Evolutionary conservation across 345 rosid species (phyloP).

Genomic region (Combretum micranthum): DNA sequence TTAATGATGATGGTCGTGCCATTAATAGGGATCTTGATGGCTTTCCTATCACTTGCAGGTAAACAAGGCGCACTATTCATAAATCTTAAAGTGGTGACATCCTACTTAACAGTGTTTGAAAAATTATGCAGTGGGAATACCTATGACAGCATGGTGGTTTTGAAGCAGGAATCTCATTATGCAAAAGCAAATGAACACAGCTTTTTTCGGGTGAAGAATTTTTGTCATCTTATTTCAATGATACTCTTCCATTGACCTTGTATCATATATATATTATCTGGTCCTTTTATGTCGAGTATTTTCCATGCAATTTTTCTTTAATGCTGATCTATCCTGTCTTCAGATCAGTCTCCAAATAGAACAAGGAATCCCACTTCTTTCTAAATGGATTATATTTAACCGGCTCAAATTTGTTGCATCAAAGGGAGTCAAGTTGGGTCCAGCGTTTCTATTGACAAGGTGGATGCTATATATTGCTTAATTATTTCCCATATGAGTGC

Average conservation of each 20-base stretch:
- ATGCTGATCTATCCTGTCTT: constrained; percentile 17
- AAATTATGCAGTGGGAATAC: constrained; percentile 62
- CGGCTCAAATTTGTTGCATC: constrained; percentile 80
- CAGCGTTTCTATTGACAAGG: constrained; percentile 87
- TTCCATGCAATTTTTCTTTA: not conserved
- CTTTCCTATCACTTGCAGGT: constrained; percentile 91
- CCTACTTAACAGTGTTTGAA: constrained; percentile 9
- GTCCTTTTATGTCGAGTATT: too few relatives aligned
- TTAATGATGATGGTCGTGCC: constrained; percentile 84
- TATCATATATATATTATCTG: not conserved
- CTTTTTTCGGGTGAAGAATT: constrained; percentile 69
- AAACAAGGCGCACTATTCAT: constrained; percentile 10
- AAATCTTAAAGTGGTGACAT: constrained; percentile 13
- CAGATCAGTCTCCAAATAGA: constrained; percentile 89
- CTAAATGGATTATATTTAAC: constrained; percentile 90
- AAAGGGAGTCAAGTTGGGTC: constrained; percentile 82
- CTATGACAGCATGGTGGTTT: constrained; percentile 80
- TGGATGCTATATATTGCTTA: constrained; percentile 17
- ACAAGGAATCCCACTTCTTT: constrained; percentile 88
- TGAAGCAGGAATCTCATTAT: constrained; percentile 90
- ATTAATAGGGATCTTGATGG: constrained; percentile 83
- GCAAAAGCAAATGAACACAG: constrained; percentile 69
- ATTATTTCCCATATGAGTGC: constrained; percentile 2
- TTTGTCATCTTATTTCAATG: constrained; percentile 5
- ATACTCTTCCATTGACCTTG: constrained; percentile 1